Percentiles rank a stretch among this genome's conserved stretches.
Conservation (phyloP, 352 stramenopile species). For the Phytopythium mirpurense region DNA sequence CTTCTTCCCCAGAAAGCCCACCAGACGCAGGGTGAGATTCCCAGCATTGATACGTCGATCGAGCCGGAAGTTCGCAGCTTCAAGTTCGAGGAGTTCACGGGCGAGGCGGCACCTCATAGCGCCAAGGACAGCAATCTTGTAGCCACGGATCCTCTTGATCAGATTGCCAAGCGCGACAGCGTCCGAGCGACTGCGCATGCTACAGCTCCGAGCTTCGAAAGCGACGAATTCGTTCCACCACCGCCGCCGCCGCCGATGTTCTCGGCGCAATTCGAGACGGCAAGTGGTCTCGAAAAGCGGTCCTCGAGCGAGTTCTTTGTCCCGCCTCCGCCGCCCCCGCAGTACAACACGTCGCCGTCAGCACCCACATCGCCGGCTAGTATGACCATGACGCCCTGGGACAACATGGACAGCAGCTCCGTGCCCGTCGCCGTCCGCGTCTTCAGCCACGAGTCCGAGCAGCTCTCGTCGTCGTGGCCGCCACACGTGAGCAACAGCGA, state of each 20-base stretch:
- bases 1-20: constrained; percentile 23
- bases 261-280: constrained; percentile 1
- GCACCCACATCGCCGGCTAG: constrained; percentile 1
- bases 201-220: not conserved
- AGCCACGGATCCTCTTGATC: not conserved
- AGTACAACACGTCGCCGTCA: not conserved
- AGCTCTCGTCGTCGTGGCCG: constrained; percentile 3
- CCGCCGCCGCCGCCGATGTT: constrained; percentile 12
- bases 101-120: constrained; percentile 18
- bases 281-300: not conserved
- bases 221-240: constrained; percentile 13
- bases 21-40: constrained; percentile 5
- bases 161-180: constrained; percentile 5
- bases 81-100: constrained; percentile 67
- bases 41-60: not conserved
- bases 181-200: constrained; percentile 2
- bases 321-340: constrained; percentile 1
- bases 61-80: constrained; percentile 33
- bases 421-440: constrained; percentile 3
- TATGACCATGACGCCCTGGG: constrained; percentile 5
- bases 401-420: constrained; percentile 5
- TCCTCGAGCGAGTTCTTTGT: constrained; percentile 6
- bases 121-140: constrained; percentile 9
- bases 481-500: not conserved
- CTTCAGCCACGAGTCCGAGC: constrained; percentile 1